Base-by-base conservation (phyloP, 768 basidiomycete species). In the Pleurotus giganteus region DNA sequence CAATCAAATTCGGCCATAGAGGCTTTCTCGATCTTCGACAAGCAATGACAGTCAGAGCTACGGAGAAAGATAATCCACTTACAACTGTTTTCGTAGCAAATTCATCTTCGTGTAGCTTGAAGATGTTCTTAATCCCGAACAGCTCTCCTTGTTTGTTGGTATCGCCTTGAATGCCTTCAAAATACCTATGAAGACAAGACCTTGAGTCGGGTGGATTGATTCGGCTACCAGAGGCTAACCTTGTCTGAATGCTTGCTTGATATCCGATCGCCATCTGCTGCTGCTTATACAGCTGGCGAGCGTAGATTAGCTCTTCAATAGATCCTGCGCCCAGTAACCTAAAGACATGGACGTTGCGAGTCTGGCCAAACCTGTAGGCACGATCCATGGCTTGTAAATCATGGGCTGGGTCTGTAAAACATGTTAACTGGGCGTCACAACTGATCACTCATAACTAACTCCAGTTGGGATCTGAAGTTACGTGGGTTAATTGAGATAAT, bases 231-330 rank as follows among this genome's bases (percentile, higher is more conserved):
- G 12, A 36, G 1, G 17, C 66, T 37, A 62, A 86, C 86, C 91
- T 79, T 0, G 91, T 92, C 62, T 94, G 91, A 7, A 90, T 73
- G 60, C 88, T 91, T 1, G 88, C 88, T 58, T 88, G 81, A 65
- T 94, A 94, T 0, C 84, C 92, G 43, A 93, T 91, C n/a, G 84
- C 83, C 89, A 93, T 93, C 63, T 92, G 89, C 65, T 95, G 94
- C 59, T 94, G 91, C 66, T 95, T 95, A 71, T 94, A 94, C 19
- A 96, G 81, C 64, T 95, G 93, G 11, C 92, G 83, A 0, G 89
- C 89, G 61, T 94, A 94, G 17, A 94, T 91, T 39, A 92, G 70
- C 65, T 95, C 92, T 63, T 94, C 92, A 11, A 94, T 77, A 5
- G 91, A 90, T 2, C 94, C 93, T 2, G 91, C 91, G 0, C 89